Evolutionary conservation across 495 filamentous ascomycete genomes (phyloP).

Genomic region (Neurospora africana): DNA sequence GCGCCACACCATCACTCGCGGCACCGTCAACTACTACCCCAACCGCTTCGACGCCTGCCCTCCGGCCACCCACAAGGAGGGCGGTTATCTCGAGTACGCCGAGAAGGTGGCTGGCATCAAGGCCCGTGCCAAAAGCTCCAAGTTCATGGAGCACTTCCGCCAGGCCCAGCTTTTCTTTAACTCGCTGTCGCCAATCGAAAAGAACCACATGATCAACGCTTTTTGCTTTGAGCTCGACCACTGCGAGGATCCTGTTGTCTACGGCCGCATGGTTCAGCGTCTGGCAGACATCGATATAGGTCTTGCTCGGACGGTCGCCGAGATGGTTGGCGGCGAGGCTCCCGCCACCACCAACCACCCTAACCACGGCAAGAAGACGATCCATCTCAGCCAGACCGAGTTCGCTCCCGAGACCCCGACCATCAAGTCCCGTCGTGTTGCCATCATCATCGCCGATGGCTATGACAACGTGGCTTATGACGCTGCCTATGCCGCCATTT

Average conservation of each 20-base stretch:
- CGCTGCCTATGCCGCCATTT: slow-evolving; percentile 51
- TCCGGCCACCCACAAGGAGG: slow-evolving; percentile 47
- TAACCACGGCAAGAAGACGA: slow-evolving; percentile 60
- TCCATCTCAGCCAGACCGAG: slow-evolving; percentile 58
- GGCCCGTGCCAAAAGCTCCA: slow-evolving; percentile 55
- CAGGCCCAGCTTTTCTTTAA: slow-evolving; percentile 74
- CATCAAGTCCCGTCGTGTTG: slow-evolving; percentile 61
- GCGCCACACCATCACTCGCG: slow-evolving; percentile 44
- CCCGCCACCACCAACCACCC: slow-evolving; percentile 38
- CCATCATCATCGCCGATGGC: slow-evolving; percentile 73
- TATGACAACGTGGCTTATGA: slow-evolving; percentile 58
- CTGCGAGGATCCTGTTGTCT: slow-evolving; percentile 78
- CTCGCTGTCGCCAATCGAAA: slow-evolving; percentile 60
- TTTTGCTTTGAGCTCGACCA: slow-evolving; percentile 80
- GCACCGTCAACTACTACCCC: slow-evolving; percentile 82
- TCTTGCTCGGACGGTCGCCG: slow-evolving; percentile 60
- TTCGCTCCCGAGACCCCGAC: slow-evolving; percentile 51
- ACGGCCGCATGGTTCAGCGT: slow-evolving; percentile 59
- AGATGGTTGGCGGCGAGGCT: slow-evolving; percentile 54
- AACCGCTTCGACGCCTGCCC: slow-evolving; percentile 61
- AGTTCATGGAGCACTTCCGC: slow-evolving; percentile 73
- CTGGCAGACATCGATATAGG: slow-evolving; percentile 61
- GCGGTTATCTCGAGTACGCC: slow-evolving; percentile 60
- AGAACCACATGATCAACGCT: slow-evolving; percentile 57
- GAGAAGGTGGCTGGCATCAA: slow-evolving; percentile 60